These are phyloP conservation scores for Azolla pinnata DNA, from an alignment of 75 land plant genomes.

Conservation along the genomic window DNA sequence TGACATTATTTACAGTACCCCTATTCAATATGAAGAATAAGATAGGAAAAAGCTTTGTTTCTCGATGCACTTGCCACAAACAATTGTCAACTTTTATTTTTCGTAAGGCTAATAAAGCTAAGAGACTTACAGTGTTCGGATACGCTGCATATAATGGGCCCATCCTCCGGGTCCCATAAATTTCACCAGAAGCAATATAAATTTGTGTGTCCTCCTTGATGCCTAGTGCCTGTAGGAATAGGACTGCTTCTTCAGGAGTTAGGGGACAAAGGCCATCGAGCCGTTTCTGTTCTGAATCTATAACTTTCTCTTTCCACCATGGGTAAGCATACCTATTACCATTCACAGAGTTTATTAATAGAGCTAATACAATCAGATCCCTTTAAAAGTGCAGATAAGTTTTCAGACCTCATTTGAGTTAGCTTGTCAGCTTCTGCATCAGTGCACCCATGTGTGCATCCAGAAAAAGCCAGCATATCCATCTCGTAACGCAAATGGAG, in stretches of 20 bases:
- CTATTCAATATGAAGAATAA: too few relatives aligned
- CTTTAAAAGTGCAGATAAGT: too few relatives aligned
- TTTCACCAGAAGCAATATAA: conserved; percentile 77
- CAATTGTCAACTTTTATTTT: too few relatives aligned
- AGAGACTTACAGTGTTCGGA: conserved; percentile 31
- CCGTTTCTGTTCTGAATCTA: conserved; percentile 54
- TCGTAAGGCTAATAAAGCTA: too few relatives aligned
- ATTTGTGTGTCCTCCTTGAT: conserved; percentile 44
- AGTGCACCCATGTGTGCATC: conserved; percentile 68
- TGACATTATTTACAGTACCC: too few relatives aligned
- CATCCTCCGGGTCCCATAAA: conserved; percentile 78
- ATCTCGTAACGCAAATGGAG: conserved; percentile 82
- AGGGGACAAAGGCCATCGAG: conserved; percentile 76
- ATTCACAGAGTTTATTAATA: too few relatives aligned
- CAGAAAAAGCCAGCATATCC: conserved; percentile 88
- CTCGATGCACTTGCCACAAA: too few relatives aligned
- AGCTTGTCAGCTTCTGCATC: conserved; percentile 49
- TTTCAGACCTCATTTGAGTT: conserved; percentile 49
- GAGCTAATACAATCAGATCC: too few relatives aligned
- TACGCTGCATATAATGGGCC: conserved; percentile 34
- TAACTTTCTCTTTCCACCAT: conserved; percentile 94
- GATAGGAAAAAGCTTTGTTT: too few relatives aligned
- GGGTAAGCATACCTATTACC: conserved; percentile 63
- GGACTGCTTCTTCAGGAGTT: conserved; percentile 77
- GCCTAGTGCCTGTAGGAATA: conserved; percentile 50